Conservation (phyloP, 257 asterid genomes). For the Forsythia viridissima region DNA sequence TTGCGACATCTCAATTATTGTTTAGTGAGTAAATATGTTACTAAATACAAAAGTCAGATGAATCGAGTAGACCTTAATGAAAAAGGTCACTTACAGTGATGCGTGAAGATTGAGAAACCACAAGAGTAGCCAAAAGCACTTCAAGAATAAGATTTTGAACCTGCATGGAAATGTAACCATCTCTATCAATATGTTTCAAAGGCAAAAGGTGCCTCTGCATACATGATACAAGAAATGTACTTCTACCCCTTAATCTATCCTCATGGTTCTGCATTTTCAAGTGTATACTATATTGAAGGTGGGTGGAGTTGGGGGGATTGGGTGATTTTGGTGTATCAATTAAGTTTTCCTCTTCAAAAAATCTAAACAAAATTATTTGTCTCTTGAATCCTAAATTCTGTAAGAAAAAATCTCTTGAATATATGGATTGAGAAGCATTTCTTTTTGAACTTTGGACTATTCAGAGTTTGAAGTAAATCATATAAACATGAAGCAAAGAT, state of each 20-base stretch:
- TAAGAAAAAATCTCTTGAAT: neutral
- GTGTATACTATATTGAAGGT: neutral
- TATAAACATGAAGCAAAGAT: conserved; percentile 4
- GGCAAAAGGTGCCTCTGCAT: conserved; percentile 9
- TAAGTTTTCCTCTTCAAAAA: neutral
- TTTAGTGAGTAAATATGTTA: conserved; percentile 2
- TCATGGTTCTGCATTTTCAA: neutral
- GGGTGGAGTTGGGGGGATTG: neutral
- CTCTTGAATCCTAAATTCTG: conserved; percentile 8
- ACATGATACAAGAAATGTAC: conserved; percentile 1
- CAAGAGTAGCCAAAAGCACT: conserved; percentile 77
- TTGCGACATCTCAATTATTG: conserved; percentile 7
- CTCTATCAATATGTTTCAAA: conserved; percentile 9
- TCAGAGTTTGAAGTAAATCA: neutral
- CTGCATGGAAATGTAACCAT: conserved; percentile 38
- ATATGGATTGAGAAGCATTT: neutral
- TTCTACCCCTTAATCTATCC: neutral
- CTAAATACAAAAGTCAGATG: conserved; percentile 1
- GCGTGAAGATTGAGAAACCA: conserved; percentile 66
- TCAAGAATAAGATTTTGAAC: conserved; percentile 85
- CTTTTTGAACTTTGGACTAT: neutral
- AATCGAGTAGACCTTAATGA: conserved; percentile 5
- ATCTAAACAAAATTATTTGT: neutral
- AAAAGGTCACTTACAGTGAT: conserved; percentile 54
- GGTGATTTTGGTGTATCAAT: neutral